Percentiles rank a stretch among this genome's conserved stretches.
phyloP scores from a whole-genome alignment of 2,329 filamentous ascomycete species.

The Aspergillus sp. region DNA sequence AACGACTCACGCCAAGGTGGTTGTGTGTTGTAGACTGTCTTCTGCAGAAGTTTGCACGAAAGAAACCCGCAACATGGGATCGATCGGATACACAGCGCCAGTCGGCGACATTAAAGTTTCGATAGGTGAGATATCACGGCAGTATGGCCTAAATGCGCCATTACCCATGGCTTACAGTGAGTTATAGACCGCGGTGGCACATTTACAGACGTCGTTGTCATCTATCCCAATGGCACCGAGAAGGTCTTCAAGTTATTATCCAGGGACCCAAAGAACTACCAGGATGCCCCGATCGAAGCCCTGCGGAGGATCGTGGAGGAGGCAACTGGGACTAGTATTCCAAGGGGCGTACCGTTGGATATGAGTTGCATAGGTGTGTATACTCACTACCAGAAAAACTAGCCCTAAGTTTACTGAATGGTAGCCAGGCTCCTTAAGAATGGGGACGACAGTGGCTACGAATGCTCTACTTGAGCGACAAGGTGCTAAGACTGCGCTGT shows the following conservation, averaged over 20 bases:
- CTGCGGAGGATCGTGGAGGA: slow-evolving; percentile 66
- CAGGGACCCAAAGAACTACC: slow-evolving; percentile 40
- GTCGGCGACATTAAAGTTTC: too few species aligned
- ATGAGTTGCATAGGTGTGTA: slow-evolving; percentile 33
- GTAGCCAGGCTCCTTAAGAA: slow-evolving; percentile 59
- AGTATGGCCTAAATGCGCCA: too few species aligned
- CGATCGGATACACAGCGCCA: too few species aligned
- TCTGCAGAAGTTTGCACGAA: too few species aligned
- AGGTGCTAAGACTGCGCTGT: slow-evolving; percentile 80
- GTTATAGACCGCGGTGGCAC: slow-evolving; percentile 40
- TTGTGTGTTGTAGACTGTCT: too few species aligned
- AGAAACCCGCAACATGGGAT: too few species aligned
- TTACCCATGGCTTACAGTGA: too few species aligned
- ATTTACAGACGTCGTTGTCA: slow-evolving; percentile 42
- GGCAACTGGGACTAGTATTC: slow-evolving; percentile 37
- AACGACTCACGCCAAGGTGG: too few species aligned
- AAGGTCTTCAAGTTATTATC: slow-evolving; percentile 43
- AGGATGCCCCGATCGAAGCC: slow-evolving; percentile 69
- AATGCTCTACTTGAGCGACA: slow-evolving; percentile 88
- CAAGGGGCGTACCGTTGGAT: slow-evolving; percentile 34
- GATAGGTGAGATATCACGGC: too few species aligned
- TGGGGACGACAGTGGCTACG: slow-evolving; percentile 92
- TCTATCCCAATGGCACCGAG: slow-evolving; percentile 36
- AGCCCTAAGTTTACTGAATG: too few species aligned
- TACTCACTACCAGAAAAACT: too few species aligned